Evolutionary conservation across 2,329 filamentous ascomycete species (phyloP), one percentile per base, ranked within the genome.

Genomic region (Aspergillus hiratsukae): DNA sequence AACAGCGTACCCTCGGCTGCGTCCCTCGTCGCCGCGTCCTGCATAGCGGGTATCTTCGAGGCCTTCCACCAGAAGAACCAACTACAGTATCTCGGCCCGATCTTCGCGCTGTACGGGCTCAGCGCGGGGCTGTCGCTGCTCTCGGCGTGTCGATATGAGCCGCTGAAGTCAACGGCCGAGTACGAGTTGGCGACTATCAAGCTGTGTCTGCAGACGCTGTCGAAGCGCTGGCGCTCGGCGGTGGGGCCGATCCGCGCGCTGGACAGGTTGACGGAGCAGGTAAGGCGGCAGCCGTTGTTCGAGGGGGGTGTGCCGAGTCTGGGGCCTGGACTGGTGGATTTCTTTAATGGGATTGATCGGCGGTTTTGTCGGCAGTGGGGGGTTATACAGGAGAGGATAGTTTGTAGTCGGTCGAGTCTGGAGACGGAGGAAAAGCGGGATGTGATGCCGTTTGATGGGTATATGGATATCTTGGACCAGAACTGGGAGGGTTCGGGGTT

Each of bases 91-190:
- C 61, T 76, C 1, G 75, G 74, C 0, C 72, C 75, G 0, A 72
- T 75, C 3, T 76, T 72, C 53, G 73, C 75, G 3, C 76, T 77
- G 58, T 76, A 76, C 52, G 72, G 71, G 17, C 65, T 76, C 3
- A 71, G 70, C 11, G 73, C 75, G 2, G 75, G 75, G 0, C 64
- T 76, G 35, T 67, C 73, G 0, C 67, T 75, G n/a, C 67, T 76
- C 0, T 75, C 74, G 2, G 71, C 70, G 51, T 75, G 69, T 55
- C 69, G 72, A 6, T 73, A 75, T 45, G 55, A 67, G 7, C 67
- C 69, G 7, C 62, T 74, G 1, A 61, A 67, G 55, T 58, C 50
- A 8, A 64, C 55, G 2, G 64, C 65, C 11, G 64, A 67, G 29
- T 61, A 66, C 54, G 64, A 65, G 51, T 31, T 61, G 19, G 64